phyloP scores from a whole-genome alignment of 129 eudicot genomes.

The Artemisia annua region DNA sequence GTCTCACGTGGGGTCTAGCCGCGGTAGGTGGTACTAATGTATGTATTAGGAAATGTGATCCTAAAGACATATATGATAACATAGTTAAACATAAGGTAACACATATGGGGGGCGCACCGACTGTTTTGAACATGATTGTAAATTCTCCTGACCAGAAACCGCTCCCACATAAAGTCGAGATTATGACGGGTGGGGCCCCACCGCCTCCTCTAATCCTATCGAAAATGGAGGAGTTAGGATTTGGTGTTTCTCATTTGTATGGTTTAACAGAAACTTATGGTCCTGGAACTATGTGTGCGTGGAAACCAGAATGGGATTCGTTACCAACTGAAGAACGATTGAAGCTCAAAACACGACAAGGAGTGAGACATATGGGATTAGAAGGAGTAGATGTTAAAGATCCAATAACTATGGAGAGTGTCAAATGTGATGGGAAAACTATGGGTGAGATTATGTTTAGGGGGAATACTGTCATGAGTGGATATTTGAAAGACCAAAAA shows the following conservation, averaged over 20 bases:
- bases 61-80: slow-evolving; percentile 58
- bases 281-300: slow-evolving; percentile 59
- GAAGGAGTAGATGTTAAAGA: slow-evolving; percentile 64
- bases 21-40: slow-evolving; percentile 86
- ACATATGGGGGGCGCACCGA: slow-evolving; percentile 90
- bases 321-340: slow-evolving; percentile 45
- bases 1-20: slow-evolving; percentile 85
- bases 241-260: slow-evolving; percentile 60
- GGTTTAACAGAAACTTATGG: slow-evolving; percentile 75
- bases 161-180: slow-evolving; percentile 62
- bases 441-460: slow-evolving; percentile 69
- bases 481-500: slow-evolving; percentile 55
- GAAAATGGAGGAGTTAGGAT: slow-evolving; percentile 67
- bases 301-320: slow-evolving; percentile 83
- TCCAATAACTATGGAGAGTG: slow-evolving; percentile 56
- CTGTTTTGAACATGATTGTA: slow-evolving; percentile 80
- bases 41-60: slow-evolving; percentile 64
- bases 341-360: slow-evolving; percentile 65
- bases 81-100: slow-evolving; percentile 64
- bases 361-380: slow-evolving; percentile 51
- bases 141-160: slow-evolving; percentile 61
- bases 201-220: slow-evolving; percentile 59
- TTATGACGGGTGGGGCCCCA: slow-evolving; percentile 74
- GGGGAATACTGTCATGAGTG: slow-evolving; percentile 78
- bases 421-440: slow-evolving; percentile 53